Evolutionary conservation across 2,329 filamentous ascomycete genomes (phyloP), one percentile per base, ranked within the genome.

Genomic region (Zymoseptoria crescenta): DNA sequence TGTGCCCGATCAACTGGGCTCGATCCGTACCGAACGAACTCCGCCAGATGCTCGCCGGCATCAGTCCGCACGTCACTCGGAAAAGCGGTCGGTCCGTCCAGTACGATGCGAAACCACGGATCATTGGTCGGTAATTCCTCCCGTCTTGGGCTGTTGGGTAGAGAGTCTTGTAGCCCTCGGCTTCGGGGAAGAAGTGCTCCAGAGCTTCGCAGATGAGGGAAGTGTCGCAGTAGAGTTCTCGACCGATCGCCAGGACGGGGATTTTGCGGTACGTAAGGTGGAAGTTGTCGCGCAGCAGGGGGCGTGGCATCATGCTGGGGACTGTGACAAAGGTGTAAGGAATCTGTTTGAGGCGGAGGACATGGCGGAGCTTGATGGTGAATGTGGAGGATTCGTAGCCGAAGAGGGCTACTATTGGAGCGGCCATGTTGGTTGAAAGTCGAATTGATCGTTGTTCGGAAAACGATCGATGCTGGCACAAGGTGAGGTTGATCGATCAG

Each of bases 21-120:
- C 75, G 66, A 59, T 77, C 75, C 49, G 63, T 61, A 8, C 75
- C 75, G 60, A 77, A 76, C 2, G 60, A 58, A n/a, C 70, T 72
- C 5, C 70, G 60, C 75, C 75, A 76, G 6, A 76, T 74, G 6
- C 66, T 66, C 0, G 70, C 64, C 1, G 75, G 75, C 53, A 77
- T 76, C 0, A 77, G 65, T 3, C 75, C 75, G 4, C 72, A 74
- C 19, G 74, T 74, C 6, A 70, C 68, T 16, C 75, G 68, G 64
- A 76, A 76, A 4, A 76, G 61, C 0, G 75, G 72, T 28, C 73
- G 56, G 59, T 77, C 75, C 2, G 69, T 72, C 74, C 74, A 76
- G 61, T 75, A 76, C n/a, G 65, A 70, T 2, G 74, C 71, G 41
- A 76, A 75, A 0, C 74, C 73, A n/a, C 75, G 64, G 4, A 71